These are phyloP conservation scores for Haematococcus lacustris DNA, from an alignment of 139 green algal species.

Conservation along the genomic window DNA sequence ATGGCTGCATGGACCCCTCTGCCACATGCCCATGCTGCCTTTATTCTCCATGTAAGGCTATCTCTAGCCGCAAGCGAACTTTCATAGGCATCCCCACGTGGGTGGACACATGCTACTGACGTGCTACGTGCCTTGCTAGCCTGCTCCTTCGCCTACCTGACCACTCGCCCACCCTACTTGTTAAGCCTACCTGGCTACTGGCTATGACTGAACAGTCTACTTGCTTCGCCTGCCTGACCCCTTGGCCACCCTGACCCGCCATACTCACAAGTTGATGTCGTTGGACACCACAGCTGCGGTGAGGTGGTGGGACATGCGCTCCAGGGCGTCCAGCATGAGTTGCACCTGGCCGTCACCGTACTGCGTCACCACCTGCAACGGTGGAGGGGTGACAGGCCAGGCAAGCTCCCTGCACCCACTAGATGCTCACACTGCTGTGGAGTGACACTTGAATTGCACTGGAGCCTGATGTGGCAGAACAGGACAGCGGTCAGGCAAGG, in stretches of 20 bases:
- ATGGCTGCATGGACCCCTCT: not conserved
- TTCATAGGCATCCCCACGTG: not conserved
- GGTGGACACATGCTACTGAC: not conserved
- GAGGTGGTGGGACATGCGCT: slow-evolving; percentile 88
- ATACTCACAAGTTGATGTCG: slow-evolving; percentile 38
- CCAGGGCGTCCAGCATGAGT: slow-evolving; percentile 73
- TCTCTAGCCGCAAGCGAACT: not conserved
- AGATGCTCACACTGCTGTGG: not conserved
- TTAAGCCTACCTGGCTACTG: not conserved
- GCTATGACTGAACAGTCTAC: not conserved
- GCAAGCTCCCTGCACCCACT: not conserved
- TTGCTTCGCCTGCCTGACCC: not conserved
- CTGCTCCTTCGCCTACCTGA: not conserved
- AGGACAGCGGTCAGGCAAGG: not conserved
- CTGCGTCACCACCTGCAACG: slow-evolving; percentile 85
- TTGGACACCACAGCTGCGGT: slow-evolving; percentile 69
- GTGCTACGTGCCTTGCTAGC: not conserved
- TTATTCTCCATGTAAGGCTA: not conserved
- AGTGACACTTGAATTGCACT: not conserved
- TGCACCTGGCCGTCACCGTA: slow-evolving; percentile 68
- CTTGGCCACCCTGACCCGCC: not conserved
- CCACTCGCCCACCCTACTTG: not conserved
- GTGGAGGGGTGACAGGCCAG: too few species aligned
- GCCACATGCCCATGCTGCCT: not conserved
- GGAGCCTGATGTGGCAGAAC: too few species aligned